phyloP scores from a whole-genome alignment of 2,329 filamentous ascomycete species.

The Trichoderma lentiforme region DNA sequence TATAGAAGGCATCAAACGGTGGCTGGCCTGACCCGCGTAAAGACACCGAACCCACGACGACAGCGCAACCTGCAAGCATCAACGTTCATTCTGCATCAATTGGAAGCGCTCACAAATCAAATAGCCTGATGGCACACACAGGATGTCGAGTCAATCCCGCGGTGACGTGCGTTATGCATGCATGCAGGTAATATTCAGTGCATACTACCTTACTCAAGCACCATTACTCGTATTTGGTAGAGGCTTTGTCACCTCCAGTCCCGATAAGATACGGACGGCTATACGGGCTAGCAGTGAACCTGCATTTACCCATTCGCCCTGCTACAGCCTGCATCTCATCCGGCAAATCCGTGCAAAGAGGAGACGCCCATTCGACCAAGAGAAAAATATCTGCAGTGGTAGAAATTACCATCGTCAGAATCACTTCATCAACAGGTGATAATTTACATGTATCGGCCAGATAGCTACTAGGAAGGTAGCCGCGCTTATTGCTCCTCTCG shows the following conservation, averaged over 20 bases:
- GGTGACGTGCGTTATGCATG: neutral
- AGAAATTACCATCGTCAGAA: neutral
- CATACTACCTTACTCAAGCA: no score
- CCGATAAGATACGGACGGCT: neutral
- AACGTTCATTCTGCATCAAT: neutral
- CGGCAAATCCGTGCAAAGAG: neutral
- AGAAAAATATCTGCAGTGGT: neutral
- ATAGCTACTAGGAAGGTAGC: neutral
- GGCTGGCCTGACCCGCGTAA: neutral
- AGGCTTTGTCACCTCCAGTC: neutral
- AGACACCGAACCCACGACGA: neutral
- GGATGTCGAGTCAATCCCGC: neutral
- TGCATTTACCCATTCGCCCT: neutral
- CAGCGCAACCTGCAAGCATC: neutral
- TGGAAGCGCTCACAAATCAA: neutral
- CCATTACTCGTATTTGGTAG: neutral
- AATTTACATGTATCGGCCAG: neutral
- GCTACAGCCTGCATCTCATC: neutral
- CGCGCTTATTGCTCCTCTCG: neutral
- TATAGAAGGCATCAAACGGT: neutral
- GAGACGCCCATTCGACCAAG: neutral
- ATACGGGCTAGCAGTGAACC: neutral
- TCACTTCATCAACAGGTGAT: neutral
- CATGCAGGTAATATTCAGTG: neutral
- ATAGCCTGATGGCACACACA: neutral